Evolutionary conservation across 257 asterid species (phyloP).

Genomic region (Capsicum chinense): DNA sequence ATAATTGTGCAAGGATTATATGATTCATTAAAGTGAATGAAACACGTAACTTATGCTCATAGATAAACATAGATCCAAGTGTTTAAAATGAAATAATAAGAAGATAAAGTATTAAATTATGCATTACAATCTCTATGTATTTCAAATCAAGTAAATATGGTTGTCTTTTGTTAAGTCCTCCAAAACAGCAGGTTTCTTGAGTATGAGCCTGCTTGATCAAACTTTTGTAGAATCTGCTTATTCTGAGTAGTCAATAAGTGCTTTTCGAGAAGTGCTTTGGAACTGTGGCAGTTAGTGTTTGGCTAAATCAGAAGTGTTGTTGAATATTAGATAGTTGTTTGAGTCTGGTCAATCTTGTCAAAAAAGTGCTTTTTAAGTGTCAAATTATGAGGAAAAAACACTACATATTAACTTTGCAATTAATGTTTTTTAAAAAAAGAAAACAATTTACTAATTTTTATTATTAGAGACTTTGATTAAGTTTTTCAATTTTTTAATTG

Average conservation of each 20-base stretch:
- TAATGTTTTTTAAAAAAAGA: neutral
- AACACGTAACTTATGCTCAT: neutral
- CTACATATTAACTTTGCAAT: neutral
- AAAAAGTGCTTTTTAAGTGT: neutral
- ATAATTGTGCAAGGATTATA: neutral
- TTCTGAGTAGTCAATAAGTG: neutral
- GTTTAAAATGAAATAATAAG: neutral
- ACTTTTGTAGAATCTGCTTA: neutral
- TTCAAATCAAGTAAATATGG: neutral
- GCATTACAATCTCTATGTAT: conserved; percentile 3
- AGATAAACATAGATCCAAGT: neutral
- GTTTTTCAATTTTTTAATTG: neutral
- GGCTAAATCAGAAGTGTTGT: neutral
- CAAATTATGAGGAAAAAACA: neutral
- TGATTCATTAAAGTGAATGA: neutral
- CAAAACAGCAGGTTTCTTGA: neutral
- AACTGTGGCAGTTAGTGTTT: conserved; percentile 18
- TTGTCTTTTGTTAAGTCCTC: neutral
- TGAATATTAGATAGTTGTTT: neutral
- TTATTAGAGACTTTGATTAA: neutral
- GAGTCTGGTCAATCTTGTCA: conserved; percentile 13
- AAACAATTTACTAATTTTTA: neutral
- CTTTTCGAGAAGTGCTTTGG: neutral
- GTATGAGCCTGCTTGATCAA: conserved; percentile 8
- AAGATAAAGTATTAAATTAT: conserved; percentile 11